Evolutionary conservation across 441 rosid species (phyloP).

Genomic region (Erodium trifolium): DNA sequence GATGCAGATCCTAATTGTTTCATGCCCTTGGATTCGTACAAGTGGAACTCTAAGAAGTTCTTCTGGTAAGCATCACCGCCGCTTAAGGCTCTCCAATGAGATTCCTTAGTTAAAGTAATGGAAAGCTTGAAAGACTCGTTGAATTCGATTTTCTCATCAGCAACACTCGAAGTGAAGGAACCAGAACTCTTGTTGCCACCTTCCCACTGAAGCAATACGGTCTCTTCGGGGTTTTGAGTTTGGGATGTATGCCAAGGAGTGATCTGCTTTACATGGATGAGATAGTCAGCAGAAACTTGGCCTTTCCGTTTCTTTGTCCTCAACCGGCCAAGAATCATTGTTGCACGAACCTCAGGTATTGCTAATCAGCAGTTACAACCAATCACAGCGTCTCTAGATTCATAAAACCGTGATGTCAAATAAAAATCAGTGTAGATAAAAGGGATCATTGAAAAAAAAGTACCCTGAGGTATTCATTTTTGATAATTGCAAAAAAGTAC

Average conservation of each 20-base stretch:
- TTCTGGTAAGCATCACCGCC: constrained; percentile 41
- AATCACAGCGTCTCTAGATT: constrained; percentile 2
- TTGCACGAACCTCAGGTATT: constrained; percentile 11
- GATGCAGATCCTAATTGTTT: constrained; percentile 56
- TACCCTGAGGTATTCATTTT: too few relatives aligned
- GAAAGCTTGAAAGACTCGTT: constrained; percentile 78
- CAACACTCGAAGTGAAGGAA: constrained; percentile 50
- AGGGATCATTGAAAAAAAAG: too few relatives aligned
- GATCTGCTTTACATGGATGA: constrained; percentile 69
- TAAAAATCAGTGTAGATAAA: not conserved
- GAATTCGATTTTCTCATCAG: constrained; percentile 91
- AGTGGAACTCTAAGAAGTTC: constrained; percentile 62
- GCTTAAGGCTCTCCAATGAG: constrained; percentile 36
- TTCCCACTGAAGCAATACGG: constrained; percentile 86
- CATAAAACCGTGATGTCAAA: not conserved
- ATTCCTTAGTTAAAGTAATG: constrained; percentile 55
- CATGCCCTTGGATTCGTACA: constrained; percentile 52
- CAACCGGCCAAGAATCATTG: constrained; percentile 55
- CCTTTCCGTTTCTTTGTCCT: constrained; percentile 33
- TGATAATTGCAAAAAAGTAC: too few relatives aligned
- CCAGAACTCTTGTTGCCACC: constrained; percentile 67
- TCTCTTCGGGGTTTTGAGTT: constrained; percentile 69
- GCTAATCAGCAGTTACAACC: not conserved
- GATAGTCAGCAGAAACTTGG: constrained; percentile 46
- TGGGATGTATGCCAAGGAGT: constrained; percentile 98